Base-by-base conservation (phyloP, 345 rosid species). In the Firmiana major region DNA sequence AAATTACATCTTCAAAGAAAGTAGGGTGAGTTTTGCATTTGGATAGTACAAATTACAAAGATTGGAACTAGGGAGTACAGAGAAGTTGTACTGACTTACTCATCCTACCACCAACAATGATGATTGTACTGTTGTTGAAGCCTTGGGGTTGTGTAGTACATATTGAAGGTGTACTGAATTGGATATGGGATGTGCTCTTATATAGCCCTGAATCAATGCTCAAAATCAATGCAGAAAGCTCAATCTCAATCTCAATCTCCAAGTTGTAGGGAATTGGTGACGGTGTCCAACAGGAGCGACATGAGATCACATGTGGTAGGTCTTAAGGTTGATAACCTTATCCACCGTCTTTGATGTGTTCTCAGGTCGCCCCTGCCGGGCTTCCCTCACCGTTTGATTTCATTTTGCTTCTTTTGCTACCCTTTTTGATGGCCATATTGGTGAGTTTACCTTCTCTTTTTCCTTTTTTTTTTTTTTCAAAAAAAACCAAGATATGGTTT, bases 301-400 rank as follows among this genome's bases (percentile, higher is more conserved):
- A 53, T 74, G 63, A 48, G 66, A 83, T 24, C 85, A 83, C 83
- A 79, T 79, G 76, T 15, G 63, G 60, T 22, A 28, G 7, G 6
- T 51, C 8, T 7, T 40, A 40, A n/a, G 42, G 8, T 40, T 40
- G 7, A 40, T 6, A 6, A 55, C 67, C 10, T 74, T 15, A 22
- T 59, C 54, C 34, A 9, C 62, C 2, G 55, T 43, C 22, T 42
- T 58, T 46, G 7, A 65, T 83, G 86, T 83, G 83, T 78, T 80
- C 86, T 83, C 86, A 83, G 81, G 86, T 83, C 83, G 83, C 83
- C 80, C 83, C 86, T 78, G 86, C 73, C 13, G 86, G 83, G 45
- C 65, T 80, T 75, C 28, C 77, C 71, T 42, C 79, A 48, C 81
- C 57, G 2, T n/a, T n/a, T n/a, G n/a, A n/a, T n/a, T n/a, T n/a